Evolutionary conservation across 441 rosid genomes (phyloP).

Genomic region (Erodium chrysanthum): DNA sequence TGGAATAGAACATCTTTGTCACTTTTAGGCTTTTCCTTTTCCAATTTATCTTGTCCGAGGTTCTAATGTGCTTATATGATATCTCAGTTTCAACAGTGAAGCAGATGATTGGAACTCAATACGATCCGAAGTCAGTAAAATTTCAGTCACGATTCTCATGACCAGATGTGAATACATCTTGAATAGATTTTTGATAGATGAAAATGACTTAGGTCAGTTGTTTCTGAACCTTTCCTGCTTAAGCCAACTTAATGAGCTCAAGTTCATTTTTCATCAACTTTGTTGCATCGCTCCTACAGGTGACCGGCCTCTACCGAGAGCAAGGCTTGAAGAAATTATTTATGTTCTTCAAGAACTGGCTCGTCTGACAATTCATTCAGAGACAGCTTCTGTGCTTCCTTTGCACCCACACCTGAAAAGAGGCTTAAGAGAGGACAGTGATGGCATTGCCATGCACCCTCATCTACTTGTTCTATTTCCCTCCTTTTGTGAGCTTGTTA

Average conservation of each 20-base stretch:
- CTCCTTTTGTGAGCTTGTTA: slow-evolving; percentile 69
- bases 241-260: not conserved
- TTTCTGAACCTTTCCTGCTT: slow-evolving; percentile 10
- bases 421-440: slow-evolving; percentile 32
- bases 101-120: slow-evolving; percentile 46
- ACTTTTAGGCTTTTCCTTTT: not conserved
- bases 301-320: slow-evolving; percentile 50
- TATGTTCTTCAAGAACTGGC: slow-evolving; percentile 61
- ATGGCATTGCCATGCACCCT: slow-evolving; percentile 27
- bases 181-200: slow-evolving; percentile 63
- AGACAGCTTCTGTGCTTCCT: slow-evolving; percentile 64
- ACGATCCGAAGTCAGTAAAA: slow-evolving; percentile 67
- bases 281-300: slow-evolving; percentile 35
- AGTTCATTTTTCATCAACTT: slow-evolving; percentile 16
- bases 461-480: slow-evolving; percentile 86
- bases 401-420: slow-evolving; percentile 46
- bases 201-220: slow-evolving; percentile 52
- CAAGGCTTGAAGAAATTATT: slow-evolving; percentile 75
- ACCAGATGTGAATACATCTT: slow-evolving; percentile 70
- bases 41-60: not conserved
- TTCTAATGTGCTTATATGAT: slow-evolving; percentile 16
- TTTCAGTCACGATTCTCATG: slow-evolving; percentile 52
- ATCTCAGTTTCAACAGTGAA: slow-evolving; percentile 42
- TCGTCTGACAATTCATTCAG: slow-evolving; percentile 47
- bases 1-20: not conserved